Conservation (phyloP, 306 rosid species). For the Herpetospermum pedunculosum region DNA sequence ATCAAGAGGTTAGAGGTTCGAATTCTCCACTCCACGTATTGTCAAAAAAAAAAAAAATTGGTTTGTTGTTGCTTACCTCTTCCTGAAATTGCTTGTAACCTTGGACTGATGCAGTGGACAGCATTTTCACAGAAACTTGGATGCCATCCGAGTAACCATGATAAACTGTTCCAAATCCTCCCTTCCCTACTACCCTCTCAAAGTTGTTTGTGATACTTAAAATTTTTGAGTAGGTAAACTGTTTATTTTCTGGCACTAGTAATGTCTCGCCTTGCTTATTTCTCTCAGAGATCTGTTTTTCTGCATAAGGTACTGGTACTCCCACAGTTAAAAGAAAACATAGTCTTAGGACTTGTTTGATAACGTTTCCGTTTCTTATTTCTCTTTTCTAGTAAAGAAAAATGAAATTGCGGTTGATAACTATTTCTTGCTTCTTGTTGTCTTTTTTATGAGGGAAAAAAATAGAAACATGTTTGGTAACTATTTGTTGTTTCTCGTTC, state of each 20-base stretch:
- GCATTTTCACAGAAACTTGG: constrained; percentile 34
- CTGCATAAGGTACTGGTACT: not conserved
- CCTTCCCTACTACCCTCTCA: constrained; percentile 25
- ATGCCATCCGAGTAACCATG: constrained; percentile 18
- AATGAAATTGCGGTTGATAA: too few species aligned
- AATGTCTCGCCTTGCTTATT: not conserved
- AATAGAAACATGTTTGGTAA: too few species aligned
- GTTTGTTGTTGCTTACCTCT: constrained; percentile 18
- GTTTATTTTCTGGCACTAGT: constrained; percentile 1
- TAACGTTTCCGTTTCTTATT: too few species aligned
- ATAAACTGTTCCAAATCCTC: constrained; percentile 41
- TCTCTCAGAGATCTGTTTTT: not conserved
- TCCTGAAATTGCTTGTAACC: constrained; percentile 25
- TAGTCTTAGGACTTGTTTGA: too few species aligned
- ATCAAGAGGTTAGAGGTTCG: too few species aligned
- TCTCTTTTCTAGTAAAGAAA: too few species aligned
- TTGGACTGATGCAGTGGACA: constrained; percentile 26
- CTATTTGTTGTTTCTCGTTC: too few species aligned
- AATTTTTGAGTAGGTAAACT: constrained; percentile 21
- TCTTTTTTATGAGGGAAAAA: too few species aligned
- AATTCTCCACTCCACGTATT: too few species aligned
- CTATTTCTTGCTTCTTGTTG: too few species aligned
- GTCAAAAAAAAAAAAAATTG: too few species aligned
- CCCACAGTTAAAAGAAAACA: not conserved
- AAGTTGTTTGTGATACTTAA: constrained; percentile 29